Evolutionary conservation across 805 yeast genomes (phyloP).

Genomic region (Starmera caribaea): DNA sequence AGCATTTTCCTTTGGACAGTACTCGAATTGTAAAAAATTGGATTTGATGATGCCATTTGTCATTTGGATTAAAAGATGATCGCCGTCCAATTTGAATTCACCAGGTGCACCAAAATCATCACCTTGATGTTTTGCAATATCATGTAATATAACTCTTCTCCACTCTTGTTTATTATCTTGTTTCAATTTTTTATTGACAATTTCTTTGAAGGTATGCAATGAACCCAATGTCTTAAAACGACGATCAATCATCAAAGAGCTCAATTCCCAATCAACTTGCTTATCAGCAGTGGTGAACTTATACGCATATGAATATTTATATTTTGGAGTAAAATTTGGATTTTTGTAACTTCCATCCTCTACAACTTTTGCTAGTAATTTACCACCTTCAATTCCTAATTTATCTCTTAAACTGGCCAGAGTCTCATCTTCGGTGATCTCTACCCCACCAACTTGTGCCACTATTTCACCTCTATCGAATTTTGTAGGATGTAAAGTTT

Average conservation of each 20-base stretch:
- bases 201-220: constrained; percentile 35
- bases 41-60: constrained; percentile 31
- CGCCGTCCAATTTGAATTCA: constrained; percentile 17
- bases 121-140: constrained; percentile 15
- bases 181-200: constrained; percentile 22
- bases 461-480: constrained; percentile 77
- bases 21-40: constrained; percentile 41
- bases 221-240: constrained; percentile 47
- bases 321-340: constrained; percentile 13
- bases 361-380: constrained; percentile 39
- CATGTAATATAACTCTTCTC: constrained; percentile 41
- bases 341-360: constrained; percentile 18
- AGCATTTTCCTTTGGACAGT: constrained; percentile 37
- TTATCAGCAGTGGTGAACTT: constrained; percentile 37
- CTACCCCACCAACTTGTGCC: constrained; percentile 39
- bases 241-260: constrained; percentile 30
- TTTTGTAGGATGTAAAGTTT: constrained; percentile 78
- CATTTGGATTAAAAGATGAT: constrained; percentile 31
- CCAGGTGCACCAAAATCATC: constrained; percentile 15
- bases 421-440: constrained; percentile 34
- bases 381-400: constrained; percentile 56
- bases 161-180: constrained; percentile 19
- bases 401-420: constrained; percentile 33
- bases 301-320: constrained; percentile 43
- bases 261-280: constrained; percentile 37